Evolutionary conservation across 1,284 basidiomycete genomes (phyloP), one percentile per base, ranked within the genome.

Genomic region (Apiotrichum mycotoxinovorans): DNA sequence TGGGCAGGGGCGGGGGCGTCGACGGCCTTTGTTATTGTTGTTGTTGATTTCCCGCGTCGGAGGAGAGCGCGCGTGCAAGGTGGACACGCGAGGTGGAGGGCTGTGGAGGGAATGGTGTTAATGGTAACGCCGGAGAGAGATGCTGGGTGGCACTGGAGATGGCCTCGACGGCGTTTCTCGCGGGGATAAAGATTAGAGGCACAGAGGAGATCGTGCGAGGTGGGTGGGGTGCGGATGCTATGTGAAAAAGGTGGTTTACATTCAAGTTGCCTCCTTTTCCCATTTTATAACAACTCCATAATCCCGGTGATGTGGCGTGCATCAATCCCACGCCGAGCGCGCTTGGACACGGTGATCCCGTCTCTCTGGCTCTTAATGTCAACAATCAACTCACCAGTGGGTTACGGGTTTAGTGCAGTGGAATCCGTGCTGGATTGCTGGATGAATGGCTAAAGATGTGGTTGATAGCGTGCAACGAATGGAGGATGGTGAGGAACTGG

Each of bases 51-150:
- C 43, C 12, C 23, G n/a, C 41, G 22, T 15, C 37, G 37, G 20
- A 8, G 12, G 18, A 20, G 10, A 46, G 53, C 23, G 41, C 8
- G 41, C 38, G 45, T 23, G 51, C 38, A 38, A 20, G 57, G 60
- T 63, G 63, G 61, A 58, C 61, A 20, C 41, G 23, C 23, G 41
- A 25, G 58, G 66, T 65, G 65, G 64, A 69, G 64, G 61, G 49
- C 11, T 33, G 45, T 41, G 45, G 52, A 26, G 46, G 12, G 46
- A 22, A 48, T 7, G 30, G 14, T 25, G 11, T 43, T 30, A 30
- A 41, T 26, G 57, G 58, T 61, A 65, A 61, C 61, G 63, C 55
- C 59, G 63, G 52, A 44, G 12, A 25, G 11, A 34, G 38, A 47
- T 41, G 57, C 45, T 49, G 48, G 30, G 46, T n/a, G n/a, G n/a